These are phyloP conservation scores for Rhynchospora tenuis DNA, from an alignment of 176 grass and related monocot genomes.

Conservation along the genomic window DNA sequence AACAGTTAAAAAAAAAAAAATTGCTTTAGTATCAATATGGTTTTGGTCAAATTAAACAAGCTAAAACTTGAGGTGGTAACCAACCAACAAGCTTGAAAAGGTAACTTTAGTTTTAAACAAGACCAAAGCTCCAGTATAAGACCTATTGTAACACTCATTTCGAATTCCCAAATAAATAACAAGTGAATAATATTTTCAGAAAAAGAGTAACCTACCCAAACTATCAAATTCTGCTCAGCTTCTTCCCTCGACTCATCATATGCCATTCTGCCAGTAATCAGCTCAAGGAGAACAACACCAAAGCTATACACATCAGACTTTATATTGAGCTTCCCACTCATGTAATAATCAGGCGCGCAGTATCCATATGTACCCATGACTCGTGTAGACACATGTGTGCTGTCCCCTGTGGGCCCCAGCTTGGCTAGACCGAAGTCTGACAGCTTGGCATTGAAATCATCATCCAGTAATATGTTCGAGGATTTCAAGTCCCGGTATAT, in stretches of 20 bases:
- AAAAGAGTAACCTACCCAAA: constrained; percentile 21
- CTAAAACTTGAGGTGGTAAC: background rate
- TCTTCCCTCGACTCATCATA: constrained; percentile 4
- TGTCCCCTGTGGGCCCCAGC: constrained; percentile 27
- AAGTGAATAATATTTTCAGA: background rate
- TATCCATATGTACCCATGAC: constrained; percentile 34
- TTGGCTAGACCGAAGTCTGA: constrained; percentile 32
- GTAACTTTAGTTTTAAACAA: background rate
- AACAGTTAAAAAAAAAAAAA: background rate
- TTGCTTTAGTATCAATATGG: background rate
- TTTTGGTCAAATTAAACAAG: constrained; percentile 11
- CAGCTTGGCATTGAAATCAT: constrained; percentile 16
- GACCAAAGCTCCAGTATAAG: background rate
- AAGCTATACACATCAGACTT: constrained; percentile 34
- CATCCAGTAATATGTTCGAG: constrained; percentile 27
- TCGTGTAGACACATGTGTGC: constrained; percentile 25
- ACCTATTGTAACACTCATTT: background rate
- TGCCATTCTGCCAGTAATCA: constrained; percentile 20
- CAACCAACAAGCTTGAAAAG: background rate
- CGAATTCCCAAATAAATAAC: background rate
- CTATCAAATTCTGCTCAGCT: constrained; percentile 14
- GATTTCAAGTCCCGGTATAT: constrained; percentile 32
- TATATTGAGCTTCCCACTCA: constrained; percentile 25
- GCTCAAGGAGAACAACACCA: constrained; percentile 29
- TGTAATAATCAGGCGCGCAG: constrained; percentile 25